Evolutionary conservation across 352 stramenopile genomes (phyloP).

Genomic region (Phytophthora capsici): DNA sequence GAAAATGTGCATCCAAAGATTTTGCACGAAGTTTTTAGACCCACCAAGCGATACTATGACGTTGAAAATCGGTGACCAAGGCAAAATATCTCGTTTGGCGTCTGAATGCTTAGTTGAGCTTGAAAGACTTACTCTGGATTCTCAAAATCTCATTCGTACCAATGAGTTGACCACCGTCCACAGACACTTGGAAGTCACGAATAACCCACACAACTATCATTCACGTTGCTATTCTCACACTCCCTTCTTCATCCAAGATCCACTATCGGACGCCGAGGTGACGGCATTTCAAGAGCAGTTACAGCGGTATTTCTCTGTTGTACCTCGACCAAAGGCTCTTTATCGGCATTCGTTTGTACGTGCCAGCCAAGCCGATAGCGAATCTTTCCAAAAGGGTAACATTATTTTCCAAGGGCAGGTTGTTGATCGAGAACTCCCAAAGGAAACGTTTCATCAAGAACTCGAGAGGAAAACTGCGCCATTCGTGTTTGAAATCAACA

Average conservation of each 20-base stretch:
- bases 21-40: slow-evolving; percentile 17
- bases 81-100: slow-evolving; percentile 12
- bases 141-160: neutral
- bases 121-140: neutral
- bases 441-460: slow-evolving; percentile 35
- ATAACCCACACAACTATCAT: slow-evolving; percentile 4
- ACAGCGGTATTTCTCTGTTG: slow-evolving; percentile 41
- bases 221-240: slow-evolving; percentile 24
- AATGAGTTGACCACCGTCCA: slow-evolving; percentile 9
- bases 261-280: slow-evolving; percentile 25
- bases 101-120: slow-evolving; percentile 30
- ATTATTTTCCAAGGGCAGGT: slow-evolving; percentile 56
- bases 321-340: slow-evolving; percentile 43
- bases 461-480: slow-evolving; percentile 34
- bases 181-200: slow-evolving; percentile 11
- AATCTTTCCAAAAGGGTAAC: slow-evolving; percentile 59
- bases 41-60: neutral
- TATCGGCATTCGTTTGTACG: slow-evolving; percentile 61
- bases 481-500: slow-evolving; percentile 38
- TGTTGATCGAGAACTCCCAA: slow-evolving; percentile 24
- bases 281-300: slow-evolving; percentile 14
- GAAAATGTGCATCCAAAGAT: slow-evolving; percentile 8
- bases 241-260: slow-evolving; percentile 37
- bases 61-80: neutral
- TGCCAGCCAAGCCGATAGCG: neutral